phyloP scores from a whole-genome alignment of 2,329 filamentous ascomycete genomes.

The Botrytis paeoniae region DNA sequence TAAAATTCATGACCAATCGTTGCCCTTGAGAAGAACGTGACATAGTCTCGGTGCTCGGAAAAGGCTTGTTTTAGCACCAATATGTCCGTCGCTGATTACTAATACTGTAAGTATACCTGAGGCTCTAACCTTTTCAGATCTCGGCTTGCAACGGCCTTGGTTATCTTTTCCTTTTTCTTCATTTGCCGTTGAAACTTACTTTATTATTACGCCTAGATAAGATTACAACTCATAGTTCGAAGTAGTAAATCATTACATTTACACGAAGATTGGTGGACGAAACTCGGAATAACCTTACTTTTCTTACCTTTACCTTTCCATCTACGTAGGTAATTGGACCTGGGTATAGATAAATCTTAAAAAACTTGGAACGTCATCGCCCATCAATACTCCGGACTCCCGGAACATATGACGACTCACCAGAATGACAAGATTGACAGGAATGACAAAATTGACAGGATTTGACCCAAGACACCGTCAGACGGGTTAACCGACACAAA shows the following conservation, averaged over 20 bases:
- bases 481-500: neutral
- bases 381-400: neutral
- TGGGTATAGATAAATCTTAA: neutral
- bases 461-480: neutral
- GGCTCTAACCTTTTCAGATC: neutral
- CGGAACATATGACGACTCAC: neutral
- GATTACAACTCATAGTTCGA: neutral
- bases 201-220: neutral
- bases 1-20: neutral
- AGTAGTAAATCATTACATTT: neutral
- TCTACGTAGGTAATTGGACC: neutral
- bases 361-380: neutral
- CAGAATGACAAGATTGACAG: neutral
- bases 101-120: accelerated
- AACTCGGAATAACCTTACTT: neutral
- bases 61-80: neutral
- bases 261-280: neutral
- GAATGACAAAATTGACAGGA: neutral
- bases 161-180: neutral
- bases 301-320: neutral
- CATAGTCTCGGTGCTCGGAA: neutral
- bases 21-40: neutral
- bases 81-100: neutral
- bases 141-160: neutral
- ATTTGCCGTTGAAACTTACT: neutral